Base-by-base conservation (phyloP, 2,329 filamentous ascomycete genomes). In the Corniculantispora saksenae region DNA sequence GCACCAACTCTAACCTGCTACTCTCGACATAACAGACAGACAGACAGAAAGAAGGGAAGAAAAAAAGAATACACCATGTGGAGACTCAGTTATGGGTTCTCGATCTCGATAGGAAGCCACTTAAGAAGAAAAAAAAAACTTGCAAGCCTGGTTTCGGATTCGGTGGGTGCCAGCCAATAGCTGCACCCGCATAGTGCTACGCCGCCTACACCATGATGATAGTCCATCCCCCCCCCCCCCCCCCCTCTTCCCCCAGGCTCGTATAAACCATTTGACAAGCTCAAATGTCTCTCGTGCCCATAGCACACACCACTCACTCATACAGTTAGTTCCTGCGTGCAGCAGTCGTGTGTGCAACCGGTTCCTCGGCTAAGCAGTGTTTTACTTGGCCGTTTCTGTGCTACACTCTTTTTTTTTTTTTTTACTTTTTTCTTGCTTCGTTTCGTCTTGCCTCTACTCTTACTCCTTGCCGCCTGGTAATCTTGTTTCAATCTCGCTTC, bases 41-140 rank as follows among this genome's bases (percentile, higher is more conserved):
- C 25, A n/a, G n/a, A 3, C 10, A 19, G 35, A 35, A 48, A 38
- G 23, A 51, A 27, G 10, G 5, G 27, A 54, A 54, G 50, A 45
- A 43, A 51, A 25, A 3, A 21, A 61, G n/a, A 25, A 35, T 43
- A 29, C 58, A n/a, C 47, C 35, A 62, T 29, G 59, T 62, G 59
- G 59, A 62, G 50, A 45, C n/a, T n/a, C n/a, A 29, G 29, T n/a
- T 62, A 54, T 62, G 59, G 59, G 55, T 47, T 55, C 59, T 25
- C 59, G 48, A 62, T 62, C 59, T 62, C 59, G 59, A 62, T 62
- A 62, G 38, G 50, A 62, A 62, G 59, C 59, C 59, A 62, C 59
- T 62, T 55, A 40, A 61, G n/a, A n/a, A n/a, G n/a, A 53, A 53
- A 60, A 61, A 61, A 51, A 61, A 29, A 40, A 2, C 51, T 51